Conservation (phyloP, 2,329 filamentous ascomycete species). For the Albifimbria verrucaria region DNA sequence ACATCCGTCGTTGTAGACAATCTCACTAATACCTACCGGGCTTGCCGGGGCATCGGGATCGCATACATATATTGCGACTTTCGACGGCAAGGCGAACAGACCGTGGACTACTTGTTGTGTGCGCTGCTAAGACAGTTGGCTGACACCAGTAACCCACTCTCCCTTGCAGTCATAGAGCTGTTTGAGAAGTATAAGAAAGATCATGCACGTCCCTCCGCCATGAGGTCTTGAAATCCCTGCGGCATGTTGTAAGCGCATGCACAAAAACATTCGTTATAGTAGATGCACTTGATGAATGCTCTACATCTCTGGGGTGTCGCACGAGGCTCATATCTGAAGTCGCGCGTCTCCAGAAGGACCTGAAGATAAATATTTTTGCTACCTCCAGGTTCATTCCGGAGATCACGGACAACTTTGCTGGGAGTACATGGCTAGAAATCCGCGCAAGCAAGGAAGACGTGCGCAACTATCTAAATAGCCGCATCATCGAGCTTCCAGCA, state of each 20-base stretch:
- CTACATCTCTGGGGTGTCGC: not conserved
- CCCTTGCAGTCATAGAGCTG: not conserved
- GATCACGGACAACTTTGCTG: not conserved
- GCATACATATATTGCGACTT: not conserved
- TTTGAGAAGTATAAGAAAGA: not conserved
- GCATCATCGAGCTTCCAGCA: not conserved
- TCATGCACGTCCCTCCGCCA: not conserved
- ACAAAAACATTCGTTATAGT: conserved; percentile 11
- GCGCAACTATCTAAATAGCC: not conserved
- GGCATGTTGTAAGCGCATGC: not conserved
- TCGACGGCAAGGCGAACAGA: not conserved
- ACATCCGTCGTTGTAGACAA: not conserved
- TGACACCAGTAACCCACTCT: not conserved
- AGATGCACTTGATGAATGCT: conserved; percentile 23
- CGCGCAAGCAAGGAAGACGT: not conserved
- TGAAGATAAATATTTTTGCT: not conserved
- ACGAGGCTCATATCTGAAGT: conserved; percentile 1
- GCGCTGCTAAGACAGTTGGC: not conserved
- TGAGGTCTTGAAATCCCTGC: conserved; percentile 5
- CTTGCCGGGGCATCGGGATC: not conserved
- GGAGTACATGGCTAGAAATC: not conserved
- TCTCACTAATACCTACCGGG: not conserved
- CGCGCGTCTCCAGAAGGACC: not conserved
- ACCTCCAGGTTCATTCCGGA: not conserved
- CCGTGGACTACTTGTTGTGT: not conserved